Base-by-base conservation (phyloP, 2,329 filamentous ascomycete genomes). In the Arthrobotrys sinensis region DNA sequence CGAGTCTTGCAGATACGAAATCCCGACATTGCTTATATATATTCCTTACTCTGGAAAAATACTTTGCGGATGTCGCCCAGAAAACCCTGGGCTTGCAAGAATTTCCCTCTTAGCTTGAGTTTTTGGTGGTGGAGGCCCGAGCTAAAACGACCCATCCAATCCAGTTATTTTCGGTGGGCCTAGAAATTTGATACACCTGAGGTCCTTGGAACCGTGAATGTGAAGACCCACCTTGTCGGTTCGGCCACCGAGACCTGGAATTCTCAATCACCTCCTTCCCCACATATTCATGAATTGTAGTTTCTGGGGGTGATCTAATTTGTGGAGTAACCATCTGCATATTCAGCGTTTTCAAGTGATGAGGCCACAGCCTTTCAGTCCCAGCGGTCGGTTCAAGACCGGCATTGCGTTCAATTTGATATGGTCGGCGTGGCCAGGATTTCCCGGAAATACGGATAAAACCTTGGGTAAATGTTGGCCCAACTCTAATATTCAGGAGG, bases 361-460 rank as follows among this genome's bases (percentile, higher is more conserved):
- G 32, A 50, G n/a, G 52, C 16, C 64, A 21, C 50, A 53, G 55
- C 1, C 16, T 12, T 52, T 38, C 16, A 36, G 12, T 48, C 16
- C 7, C 43, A 40, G n/a, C 36, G 55, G 68, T n/a, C 14, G 32
- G 46, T 62, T 68, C 34, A 21, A 55, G 60, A 53, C 62, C 62
- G n/a, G n/a, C n/a, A 34, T 67, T 53, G 32, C 36, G 48, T 38
- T 16, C 21, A 5, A 52, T 28, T 16, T 48, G 28, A 55, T 38
- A 28, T 43, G 45, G 11, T 16, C 36, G 32, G 34, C 16, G 63
- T 34, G 12, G 12, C 63, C 55, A 43, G 19, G 46, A 53, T 28
- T 76, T 65, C 38, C 60, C 73, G 66, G 66, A 62, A 65, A 40
- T 19, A n/a, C 73, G 73, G 73, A 24, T 77, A 77, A 77, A 77